phyloP scores from a whole-genome alignment of 1,284 basidiomycete genomes.

The Microbotryomycetes sp. region DNA sequence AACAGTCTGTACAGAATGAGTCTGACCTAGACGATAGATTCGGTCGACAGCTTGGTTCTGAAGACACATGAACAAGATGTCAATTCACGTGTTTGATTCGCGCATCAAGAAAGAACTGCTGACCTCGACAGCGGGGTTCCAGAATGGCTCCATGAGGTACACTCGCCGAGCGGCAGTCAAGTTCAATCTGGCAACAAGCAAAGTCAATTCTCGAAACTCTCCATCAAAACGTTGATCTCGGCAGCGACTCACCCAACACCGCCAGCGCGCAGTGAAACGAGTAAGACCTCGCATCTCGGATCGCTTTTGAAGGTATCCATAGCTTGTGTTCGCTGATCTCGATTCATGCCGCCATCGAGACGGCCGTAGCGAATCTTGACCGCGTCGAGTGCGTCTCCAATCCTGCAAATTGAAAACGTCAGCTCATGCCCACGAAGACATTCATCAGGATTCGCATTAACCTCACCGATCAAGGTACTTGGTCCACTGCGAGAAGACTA shows the following conservation, averaged over 20 bases:
- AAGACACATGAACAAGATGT: neutral
- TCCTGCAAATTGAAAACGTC: slow-evolving; percentile 48
- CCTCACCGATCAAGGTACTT: slow-evolving; percentile 75
- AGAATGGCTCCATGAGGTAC: slow-evolving; percentile 68
- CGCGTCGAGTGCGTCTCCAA: slow-evolving; percentile 66
- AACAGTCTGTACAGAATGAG: slow-evolving; percentile 77
- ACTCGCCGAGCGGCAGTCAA: slow-evolving; percentile 39
- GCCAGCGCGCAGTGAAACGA: slow-evolving; percentile 87
- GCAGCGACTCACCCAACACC: slow-evolving; percentile 60
- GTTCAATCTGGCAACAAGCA: slow-evolving; percentile 30
- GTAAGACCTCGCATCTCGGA: slow-evolving; percentile 76
- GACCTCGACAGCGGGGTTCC: slow-evolving; percentile 47
- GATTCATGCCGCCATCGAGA: slow-evolving; percentile 90
- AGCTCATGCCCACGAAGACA: slow-evolving; percentile 15
- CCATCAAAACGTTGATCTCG: neutral
- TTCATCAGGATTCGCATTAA: slow-evolving; percentile 8
- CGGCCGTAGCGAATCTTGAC: slow-evolving; percentile 68
- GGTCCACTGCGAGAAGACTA: slow-evolving; percentile 96
- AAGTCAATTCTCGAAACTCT: neutral
- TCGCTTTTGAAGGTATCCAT: slow-evolving; percentile 68
- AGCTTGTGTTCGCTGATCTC: slow-evolving; percentile 70
- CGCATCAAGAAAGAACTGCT: too few relatives aligned
- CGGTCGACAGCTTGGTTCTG: slow-evolving; percentile 61
- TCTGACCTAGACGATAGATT: slow-evolving; percentile 89
- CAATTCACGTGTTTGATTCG: neutral